phyloP scores from a whole-genome alignment of 139 green algal genomes.

The Mychonastes homosphaera region DNA sequence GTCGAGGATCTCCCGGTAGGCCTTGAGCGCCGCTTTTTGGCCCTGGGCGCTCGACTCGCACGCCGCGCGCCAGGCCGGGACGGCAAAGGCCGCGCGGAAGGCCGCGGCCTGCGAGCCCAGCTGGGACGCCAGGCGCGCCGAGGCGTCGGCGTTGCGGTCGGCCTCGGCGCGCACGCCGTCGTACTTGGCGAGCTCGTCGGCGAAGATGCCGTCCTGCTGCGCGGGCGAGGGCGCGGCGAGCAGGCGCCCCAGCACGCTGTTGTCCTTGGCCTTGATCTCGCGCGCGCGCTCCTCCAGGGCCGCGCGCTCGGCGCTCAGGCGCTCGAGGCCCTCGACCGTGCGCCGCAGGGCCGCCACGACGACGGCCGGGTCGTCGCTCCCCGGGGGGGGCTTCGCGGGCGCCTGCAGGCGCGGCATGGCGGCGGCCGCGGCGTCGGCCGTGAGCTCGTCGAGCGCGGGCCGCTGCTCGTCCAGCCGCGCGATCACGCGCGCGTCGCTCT shows the following conservation, averaged over 20 bases:
- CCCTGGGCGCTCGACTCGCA: constrained; percentile 42
- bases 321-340: constrained; percentile 44
- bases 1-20: constrained; percentile 60
- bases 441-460: constrained; percentile 35
- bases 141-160: constrained; percentile 42
- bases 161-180: constrained; percentile 51
- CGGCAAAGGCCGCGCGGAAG: constrained; percentile 35
- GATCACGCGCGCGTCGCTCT: constrained; percentile 53
- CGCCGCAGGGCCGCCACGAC: constrained; percentile 53
- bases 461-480: constrained; percentile 38
- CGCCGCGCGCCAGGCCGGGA: constrained; percentile 40
- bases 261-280: constrained; percentile 74
- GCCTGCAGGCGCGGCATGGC: constrained; percentile 53
- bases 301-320: constrained; percentile 17
- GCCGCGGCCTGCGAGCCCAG: neutral
- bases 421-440: constrained; percentile 21
- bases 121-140: neutral
- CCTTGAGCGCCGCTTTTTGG: constrained; percentile 21
- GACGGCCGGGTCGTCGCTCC: constrained; percentile 51
- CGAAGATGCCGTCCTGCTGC: constrained; percentile 53
- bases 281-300: constrained; percentile 79
- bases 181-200: constrained; percentile 78
- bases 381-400: constrained; percentile 11
- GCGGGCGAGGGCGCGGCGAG: neutral
- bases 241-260: constrained; percentile 68